Percentiles rank a stretch among this genome's conserved stretches.
Evolutionary conservation across 2,329 filamentous ascomycete species (phyloP).

Genomic region (Colletotrichum sp.): DNA sequence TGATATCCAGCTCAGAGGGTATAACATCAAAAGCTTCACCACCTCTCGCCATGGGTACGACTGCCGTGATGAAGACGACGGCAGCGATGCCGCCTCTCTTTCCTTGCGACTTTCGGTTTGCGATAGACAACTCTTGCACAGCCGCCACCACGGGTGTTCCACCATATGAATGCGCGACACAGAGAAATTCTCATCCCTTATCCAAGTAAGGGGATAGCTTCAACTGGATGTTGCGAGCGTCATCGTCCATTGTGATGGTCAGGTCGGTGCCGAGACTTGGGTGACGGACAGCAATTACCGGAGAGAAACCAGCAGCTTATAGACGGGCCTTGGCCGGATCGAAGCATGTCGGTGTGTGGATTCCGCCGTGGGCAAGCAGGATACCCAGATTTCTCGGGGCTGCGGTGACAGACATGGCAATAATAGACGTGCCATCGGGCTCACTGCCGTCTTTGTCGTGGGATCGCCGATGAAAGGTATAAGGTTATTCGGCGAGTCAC

Average conservation of each 20-base stretch:
- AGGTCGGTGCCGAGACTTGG: background rate
- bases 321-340: background rate
- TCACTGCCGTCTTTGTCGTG: background rate
- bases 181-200: background rate
- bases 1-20: background rate
- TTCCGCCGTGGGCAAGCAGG: background rate
- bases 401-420: background rate
- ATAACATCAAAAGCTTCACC: background rate
- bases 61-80: background rate
- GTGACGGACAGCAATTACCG: background rate
- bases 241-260: background rate
- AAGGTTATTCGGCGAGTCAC: background rate
- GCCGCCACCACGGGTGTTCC: background rate
- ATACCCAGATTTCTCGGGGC: background rate
- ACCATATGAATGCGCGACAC: background rate
- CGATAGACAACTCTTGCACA: background rate
- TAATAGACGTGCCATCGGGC: background rate
- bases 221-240: background rate
- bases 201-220: background rate
- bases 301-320: background rate
- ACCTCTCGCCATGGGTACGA: background rate
- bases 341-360: background rate
- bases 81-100: background rate
- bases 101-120: background rate
- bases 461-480: background rate